Conservation (phyloP, 2,329 filamentous ascomycete genomes). For the Aspergillus tubingensis region DNA sequence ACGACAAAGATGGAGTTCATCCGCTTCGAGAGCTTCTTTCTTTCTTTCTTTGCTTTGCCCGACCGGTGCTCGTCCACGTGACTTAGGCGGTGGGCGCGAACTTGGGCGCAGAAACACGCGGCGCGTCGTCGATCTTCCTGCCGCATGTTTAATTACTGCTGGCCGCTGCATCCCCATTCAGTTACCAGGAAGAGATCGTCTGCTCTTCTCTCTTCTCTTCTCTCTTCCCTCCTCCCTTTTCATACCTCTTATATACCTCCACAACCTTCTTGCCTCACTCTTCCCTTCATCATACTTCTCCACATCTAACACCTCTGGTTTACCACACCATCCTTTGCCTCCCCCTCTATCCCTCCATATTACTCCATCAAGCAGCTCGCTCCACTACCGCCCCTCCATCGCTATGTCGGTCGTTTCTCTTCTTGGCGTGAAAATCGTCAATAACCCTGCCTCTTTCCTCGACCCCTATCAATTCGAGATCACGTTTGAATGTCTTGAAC, state of each 20-base stretch:
- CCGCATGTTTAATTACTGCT: conserved; percentile 23
- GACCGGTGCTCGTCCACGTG: conserved; percentile 28
- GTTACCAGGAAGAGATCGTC: background rate
- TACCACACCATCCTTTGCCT: background rate
- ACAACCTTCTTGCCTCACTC: conserved; percentile 4
- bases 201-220: conserved; percentile 23
- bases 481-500: conserved; percentile 96
- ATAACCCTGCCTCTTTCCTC: conserved; percentile 94
- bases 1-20: conserved; percentile 4
- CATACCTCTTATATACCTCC: conserved; percentile 3
- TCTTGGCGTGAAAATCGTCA: conserved; percentile 90
- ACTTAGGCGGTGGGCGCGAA: conserved; percentile 34
- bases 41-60: conserved; percentile 18
- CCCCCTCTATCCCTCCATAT: background rate
- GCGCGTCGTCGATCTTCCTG: conserved; percentile 25
- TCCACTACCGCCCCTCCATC: conserved; percentile 14
- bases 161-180: conserved; percentile 15
- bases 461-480: conserved; percentile 97
- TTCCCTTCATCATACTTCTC: background rate
- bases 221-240: conserved; percentile 15
- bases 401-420: conserved; percentile 94
- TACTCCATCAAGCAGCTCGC: background rate
- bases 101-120: conserved; percentile 25
- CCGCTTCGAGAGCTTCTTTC: too few relatives aligned
- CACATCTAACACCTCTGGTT: background rate